Percentiles rank a stretch among this genome's conserved stretches.
Conservation (phyloP, 306 rosid genomes). For the Dryas octopetala region DNA sequence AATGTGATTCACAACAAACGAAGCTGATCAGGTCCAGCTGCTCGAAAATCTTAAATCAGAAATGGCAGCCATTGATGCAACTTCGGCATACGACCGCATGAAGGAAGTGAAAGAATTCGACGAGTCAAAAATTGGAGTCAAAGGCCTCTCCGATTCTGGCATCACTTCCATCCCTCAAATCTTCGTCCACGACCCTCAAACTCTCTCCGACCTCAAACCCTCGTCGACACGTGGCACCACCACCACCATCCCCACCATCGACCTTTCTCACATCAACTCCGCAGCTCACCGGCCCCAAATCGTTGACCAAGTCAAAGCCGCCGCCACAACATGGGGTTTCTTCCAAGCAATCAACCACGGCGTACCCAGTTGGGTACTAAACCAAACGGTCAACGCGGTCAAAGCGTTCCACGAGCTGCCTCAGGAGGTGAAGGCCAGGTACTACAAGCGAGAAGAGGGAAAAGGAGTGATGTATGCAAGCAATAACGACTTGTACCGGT, state of each 20-base stretch:
- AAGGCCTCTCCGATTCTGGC: constrained; percentile 50
- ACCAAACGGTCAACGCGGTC: constrained; percentile 27
- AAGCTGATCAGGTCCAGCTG: too few relatives aligned
- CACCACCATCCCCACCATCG: constrained; percentile 36
- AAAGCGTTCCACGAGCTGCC: constrained; percentile 45
- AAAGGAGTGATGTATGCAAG: constrained; percentile 34
- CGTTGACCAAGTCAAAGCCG: constrained; percentile 36
- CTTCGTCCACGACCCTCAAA: constrained; percentile 39
- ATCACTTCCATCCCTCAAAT: constrained; percentile 41
- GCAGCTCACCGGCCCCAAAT: constrained; percentile 20
- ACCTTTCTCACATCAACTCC: constrained; percentile 31
- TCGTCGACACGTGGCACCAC: background rate
- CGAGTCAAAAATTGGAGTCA: constrained; percentile 49
- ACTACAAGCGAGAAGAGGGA: constrained; percentile 41
- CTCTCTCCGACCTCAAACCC: constrained; percentile 32
- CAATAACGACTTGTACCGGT: constrained; percentile 37
- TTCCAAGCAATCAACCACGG: constrained; percentile 53
- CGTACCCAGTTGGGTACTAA: constrained; percentile 12
- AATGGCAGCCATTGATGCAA: background rate
- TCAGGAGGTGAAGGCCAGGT: constrained; percentile 24
- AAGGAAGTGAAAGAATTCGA: constrained; percentile 43
- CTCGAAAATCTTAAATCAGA: too few relatives aligned
- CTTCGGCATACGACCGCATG: constrained; percentile 21
- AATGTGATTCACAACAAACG: too few relatives aligned
- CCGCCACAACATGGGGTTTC: constrained; percentile 46